A percentile compares a stretch with the other conserved stretches of the same genome.
Evolutionary conservation across 768 basidiomycete species (phyloP).

Genomic region (Suillus plorans): DNA sequence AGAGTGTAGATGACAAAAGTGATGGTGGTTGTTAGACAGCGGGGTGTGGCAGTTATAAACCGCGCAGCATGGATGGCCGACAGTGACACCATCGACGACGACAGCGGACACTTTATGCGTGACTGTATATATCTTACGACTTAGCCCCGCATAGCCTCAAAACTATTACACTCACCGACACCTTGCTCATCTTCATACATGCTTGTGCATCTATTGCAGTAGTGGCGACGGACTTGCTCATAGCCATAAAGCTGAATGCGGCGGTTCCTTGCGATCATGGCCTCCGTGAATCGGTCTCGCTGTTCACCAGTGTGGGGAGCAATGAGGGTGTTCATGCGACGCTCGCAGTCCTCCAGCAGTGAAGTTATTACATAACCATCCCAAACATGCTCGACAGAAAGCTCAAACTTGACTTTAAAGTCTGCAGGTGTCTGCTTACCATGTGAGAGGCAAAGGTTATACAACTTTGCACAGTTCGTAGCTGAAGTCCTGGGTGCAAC

Average conservation of each 20-base stretch:
- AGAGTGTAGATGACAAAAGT: too few species aligned
- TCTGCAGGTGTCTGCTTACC: constrained; percentile 11
- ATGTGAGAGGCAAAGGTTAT: constrained; percentile 14
- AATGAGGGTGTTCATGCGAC: constrained; percentile 8
- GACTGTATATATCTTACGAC: too few species aligned
- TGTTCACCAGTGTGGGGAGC: constrained; percentile 29
- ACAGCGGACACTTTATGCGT: constrained; percentile 1
- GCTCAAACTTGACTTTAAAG: constrained; percentile 23
- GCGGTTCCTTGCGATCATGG: constrained; percentile 25
- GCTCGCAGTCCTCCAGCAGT: constrained; percentile 24
- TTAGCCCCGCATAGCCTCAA: too few species aligned
- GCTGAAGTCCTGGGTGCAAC: too few species aligned
- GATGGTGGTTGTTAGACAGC: constrained; percentile 15
- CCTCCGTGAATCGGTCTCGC: constrained; percentile 23
- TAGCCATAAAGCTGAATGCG: constrained; percentile 25
- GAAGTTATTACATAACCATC: constrained; percentile 27
- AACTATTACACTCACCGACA: not conserved
- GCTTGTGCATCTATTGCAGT: constrained; percentile 26
- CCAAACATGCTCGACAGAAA: constrained; percentile 31
- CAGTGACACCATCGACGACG: constrained; percentile 22
- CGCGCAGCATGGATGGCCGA: constrained; percentile 20
- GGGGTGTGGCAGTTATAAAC: constrained; percentile 9
- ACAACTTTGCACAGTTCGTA: not conserved
- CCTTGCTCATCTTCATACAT: constrained; percentile 13
- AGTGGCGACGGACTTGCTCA: constrained; percentile 23